Evolutionary conservation across 805 yeast species (phyloP), one percentile per base, ranked within the genome.

Genomic region (Cyberlindnera maritima): DNA sequence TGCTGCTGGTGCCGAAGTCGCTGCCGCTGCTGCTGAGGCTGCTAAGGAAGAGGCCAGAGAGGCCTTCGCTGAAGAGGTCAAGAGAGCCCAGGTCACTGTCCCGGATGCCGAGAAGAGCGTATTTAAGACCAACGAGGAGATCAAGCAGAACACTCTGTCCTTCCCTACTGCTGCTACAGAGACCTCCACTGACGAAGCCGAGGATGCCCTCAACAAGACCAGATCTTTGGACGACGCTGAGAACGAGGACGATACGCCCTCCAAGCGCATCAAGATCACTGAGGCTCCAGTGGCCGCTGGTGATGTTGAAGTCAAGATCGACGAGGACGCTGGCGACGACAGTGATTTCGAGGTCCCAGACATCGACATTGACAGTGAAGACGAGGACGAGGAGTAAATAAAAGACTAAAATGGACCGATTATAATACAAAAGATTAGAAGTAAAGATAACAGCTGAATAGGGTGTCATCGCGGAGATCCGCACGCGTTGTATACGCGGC

Each of bases 291-390:
- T 20, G 3, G n/a, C 37, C 12, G 11, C 33, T 13, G 39, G 45
- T 3, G 52, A 47, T 17, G 52, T 50, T 20, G 45, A 46, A 9
- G 54, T 46, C 3, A 48, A 46, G 26, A 41, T 46, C 4, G 56
- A 46, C 3, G 55, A 58, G 5, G 56, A 48, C 4, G 66, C 47
- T 4, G 66, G 61, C 20, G 69, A 61, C 23, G 69, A 63, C 15
- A 69, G 76, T 17, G 82, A 78, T 52, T 73, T 77, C 39, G 83
- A 77, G 50, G 75, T 78, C 44, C 83, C 83, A 7, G 66, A 61
- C 14, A 65, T 72, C 44, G 71, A 56, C 10, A 51, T 72, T 8
- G 74, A 69, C 37, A 59, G 73, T 39, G 77, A 64, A 26, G 77
- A 71, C 41, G 78, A 74, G 21, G 68, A 72, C 1, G 75, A 71